phyloP scores from a whole-genome alignment of 768 basidiomycete species.

The Leucocoprinus birnbaumii region DNA sequence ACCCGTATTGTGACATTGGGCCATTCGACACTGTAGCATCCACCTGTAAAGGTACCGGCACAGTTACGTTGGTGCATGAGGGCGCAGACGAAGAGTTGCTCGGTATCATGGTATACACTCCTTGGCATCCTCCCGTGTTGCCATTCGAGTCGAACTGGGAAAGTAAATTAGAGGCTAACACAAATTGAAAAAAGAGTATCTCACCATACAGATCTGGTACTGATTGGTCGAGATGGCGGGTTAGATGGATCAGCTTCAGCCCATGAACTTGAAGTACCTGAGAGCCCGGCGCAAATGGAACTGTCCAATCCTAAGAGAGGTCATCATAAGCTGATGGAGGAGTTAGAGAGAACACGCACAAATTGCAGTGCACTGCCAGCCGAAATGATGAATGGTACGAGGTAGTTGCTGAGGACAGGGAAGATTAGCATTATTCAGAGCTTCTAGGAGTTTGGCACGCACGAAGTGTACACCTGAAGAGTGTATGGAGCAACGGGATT shows the following conservation, averaged over 20 bases:
- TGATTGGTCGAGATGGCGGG: constrained; percentile 17
- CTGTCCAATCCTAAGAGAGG: constrained; percentile 46
- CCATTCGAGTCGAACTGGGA: constrained; percentile 53
- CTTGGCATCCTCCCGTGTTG: constrained; percentile 61
- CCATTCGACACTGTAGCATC: constrained; percentile 42
- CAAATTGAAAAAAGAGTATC: constrained; percentile 8
- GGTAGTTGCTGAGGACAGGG: constrained; percentile 33
- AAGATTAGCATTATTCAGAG: neutral
- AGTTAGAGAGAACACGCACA: constrained; percentile 31
- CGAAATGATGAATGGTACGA: constrained; percentile 48
- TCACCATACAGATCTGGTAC: constrained; percentile 71
- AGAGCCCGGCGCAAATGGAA: constrained; percentile 59
- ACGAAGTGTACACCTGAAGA: constrained; percentile 64
- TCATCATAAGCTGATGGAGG: neutral
- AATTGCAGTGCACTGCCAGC: constrained; percentile 44
- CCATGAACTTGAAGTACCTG: constrained; percentile 26
- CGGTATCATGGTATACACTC: constrained; percentile 52
- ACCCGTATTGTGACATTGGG: constrained; percentile 56
- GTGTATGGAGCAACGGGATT: constrained; percentile 55
- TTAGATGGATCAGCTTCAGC: neutral
- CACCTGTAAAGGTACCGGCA: constrained; percentile 41
- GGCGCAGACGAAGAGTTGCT: constrained; percentile 28
- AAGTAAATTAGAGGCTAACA: neutral
- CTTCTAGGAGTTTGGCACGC: constrained; percentile 18
- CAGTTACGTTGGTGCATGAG: constrained; percentile 50